Conservation (phyloP, 2,329 filamentous ascomycete genomes). For the Dothideomycetes sp. region DNA sequence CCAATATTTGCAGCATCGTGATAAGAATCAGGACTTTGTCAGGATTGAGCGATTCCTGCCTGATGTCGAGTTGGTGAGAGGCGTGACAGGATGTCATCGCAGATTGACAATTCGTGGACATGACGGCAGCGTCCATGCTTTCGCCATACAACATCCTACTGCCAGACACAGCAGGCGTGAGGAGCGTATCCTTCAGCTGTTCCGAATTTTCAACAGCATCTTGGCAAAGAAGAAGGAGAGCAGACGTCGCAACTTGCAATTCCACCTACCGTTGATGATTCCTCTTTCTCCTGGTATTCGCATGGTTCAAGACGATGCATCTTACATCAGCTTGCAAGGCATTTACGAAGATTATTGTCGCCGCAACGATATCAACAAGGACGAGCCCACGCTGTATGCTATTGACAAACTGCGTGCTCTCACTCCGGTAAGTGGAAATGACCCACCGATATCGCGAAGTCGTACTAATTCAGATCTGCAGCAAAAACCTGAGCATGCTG, state of each 20-base stretch:
- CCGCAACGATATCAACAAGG: constrained; percentile 77
- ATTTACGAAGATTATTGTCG: constrained; percentile 96
- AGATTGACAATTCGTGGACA: constrained; percentile 93
- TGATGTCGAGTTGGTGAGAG: constrained; percentile 84
- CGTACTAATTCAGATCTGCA: constrained; percentile 24
- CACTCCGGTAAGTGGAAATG: constrained; percentile 17
- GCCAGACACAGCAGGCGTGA: constrained; percentile 86
- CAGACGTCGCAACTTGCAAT: constrained; percentile 84
- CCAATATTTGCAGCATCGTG: constrained; percentile 92
- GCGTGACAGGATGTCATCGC: constrained; percentile 82
- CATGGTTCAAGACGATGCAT: constrained; percentile 89
- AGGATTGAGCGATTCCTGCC: constrained; percentile 95
- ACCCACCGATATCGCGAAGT: neutral
- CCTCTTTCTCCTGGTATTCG: constrained; percentile 90
- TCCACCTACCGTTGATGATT: constrained; percentile 91
- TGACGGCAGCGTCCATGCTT: constrained; percentile 93
- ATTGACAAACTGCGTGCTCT: constrained; percentile 86
- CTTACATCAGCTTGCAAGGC: constrained; percentile 87
- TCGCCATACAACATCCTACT: constrained; percentile 92
- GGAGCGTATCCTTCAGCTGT: constrained; percentile 89
- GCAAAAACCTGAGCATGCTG: constrained; percentile 56
- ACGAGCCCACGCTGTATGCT: constrained; percentile 88
- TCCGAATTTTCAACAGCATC: constrained; percentile 93
- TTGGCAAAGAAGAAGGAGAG: constrained; percentile 91
- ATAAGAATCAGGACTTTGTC: constrained; percentile 98